phyloP scores from a whole-genome alignment of 1,284 basidiomycete species.

The Leccinum fuscescens region DNA sequence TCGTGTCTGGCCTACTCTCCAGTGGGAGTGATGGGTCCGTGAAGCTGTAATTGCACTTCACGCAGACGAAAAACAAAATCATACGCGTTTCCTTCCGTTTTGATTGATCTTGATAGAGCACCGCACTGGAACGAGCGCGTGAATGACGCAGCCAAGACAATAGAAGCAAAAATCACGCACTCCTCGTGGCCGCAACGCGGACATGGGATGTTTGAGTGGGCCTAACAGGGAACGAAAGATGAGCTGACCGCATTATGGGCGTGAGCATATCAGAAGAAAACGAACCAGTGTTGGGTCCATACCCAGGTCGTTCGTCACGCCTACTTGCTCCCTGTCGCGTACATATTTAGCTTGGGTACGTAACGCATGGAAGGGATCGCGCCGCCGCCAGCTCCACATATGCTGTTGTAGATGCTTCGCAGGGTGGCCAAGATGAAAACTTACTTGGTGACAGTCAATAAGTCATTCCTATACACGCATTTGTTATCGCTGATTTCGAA shows the following conservation, averaged over 20 bases:
- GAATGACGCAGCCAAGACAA: constrained; percentile 6
- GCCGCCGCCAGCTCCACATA: constrained; percentile 11
- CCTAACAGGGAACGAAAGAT: constrained; percentile 39
- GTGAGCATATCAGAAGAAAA: constrained; percentile 7
- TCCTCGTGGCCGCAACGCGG: constrained; percentile 71
- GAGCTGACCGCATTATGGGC: background rate
- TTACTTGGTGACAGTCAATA: constrained; percentile 91
- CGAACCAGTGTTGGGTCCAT: constrained; percentile 87
- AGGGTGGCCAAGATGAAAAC: constrained; percentile 31
- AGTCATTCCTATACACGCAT: constrained; percentile 91
- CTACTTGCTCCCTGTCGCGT: constrained; percentile 78
- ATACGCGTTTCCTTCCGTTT: constrained; percentile 89
- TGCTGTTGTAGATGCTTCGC: background rate
- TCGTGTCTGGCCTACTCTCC: constrained; percentile 30
- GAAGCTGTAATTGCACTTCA: constrained; percentile 80
- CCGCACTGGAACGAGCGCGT: constrained; percentile 56
- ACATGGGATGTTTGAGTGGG: constrained; percentile 71
- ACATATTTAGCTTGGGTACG: constrained; percentile 1
- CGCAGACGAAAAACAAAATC: constrained; percentile 92
- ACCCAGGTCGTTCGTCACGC: constrained; percentile 87
- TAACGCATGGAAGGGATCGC: background rate
- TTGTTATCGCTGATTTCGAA: constrained; percentile 85
- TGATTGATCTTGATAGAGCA: constrained; percentile 93
- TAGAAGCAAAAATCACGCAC: constrained; percentile 42
- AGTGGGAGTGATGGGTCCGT: constrained; percentile 60